Evolutionary conservation across 768 basidiomycete genomes (phyloP).

Genomic region (Tricholoma hemisulphureum): DNA sequence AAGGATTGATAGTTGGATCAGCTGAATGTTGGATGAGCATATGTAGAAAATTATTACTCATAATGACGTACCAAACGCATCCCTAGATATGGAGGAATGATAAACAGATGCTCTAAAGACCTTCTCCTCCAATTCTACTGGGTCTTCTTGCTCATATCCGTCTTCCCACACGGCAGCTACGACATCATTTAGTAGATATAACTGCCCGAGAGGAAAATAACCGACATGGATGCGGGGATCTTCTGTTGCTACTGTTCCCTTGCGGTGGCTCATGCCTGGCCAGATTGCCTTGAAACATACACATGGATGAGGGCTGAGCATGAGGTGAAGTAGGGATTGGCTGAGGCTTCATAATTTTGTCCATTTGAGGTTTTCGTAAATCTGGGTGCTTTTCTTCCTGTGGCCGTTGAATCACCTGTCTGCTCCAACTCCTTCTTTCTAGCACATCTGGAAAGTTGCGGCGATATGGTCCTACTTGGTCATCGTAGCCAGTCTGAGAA

Average conservation of each 20-base stretch:
- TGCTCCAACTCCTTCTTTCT: not conserved
- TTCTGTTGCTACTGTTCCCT: not conserved
- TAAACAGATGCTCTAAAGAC: not conserved
- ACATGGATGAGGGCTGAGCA: not conserved
- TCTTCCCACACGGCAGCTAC: constrained; percentile 22
- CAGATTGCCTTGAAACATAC: not conserved
- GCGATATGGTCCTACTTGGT: not conserved
- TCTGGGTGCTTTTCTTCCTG: too few species aligned
- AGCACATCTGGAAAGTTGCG: not conserved
- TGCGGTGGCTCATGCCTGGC: not conserved
- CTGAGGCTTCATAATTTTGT: not conserved
- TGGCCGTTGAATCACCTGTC: not conserved
- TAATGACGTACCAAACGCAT: not conserved
- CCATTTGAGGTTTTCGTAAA: not conserved
- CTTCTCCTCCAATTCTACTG: not conserved
- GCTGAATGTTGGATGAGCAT: not conserved
- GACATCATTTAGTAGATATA: not conserved
- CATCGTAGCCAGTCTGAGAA: not conserved
- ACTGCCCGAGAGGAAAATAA: not conserved
- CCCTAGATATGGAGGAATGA: not conserved
- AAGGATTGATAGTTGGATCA: not conserved
- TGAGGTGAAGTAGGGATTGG: not conserved
- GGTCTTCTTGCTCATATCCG: constrained; percentile 22
- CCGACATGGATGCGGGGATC: not conserved
- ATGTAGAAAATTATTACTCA: too few species aligned